Percentiles rank a stretch among this genome's conserved stretches.
phyloP scores from a whole-genome alignment of 225 moss, liverwort and hornwort species.

The Climacium dendroides region DNA sequence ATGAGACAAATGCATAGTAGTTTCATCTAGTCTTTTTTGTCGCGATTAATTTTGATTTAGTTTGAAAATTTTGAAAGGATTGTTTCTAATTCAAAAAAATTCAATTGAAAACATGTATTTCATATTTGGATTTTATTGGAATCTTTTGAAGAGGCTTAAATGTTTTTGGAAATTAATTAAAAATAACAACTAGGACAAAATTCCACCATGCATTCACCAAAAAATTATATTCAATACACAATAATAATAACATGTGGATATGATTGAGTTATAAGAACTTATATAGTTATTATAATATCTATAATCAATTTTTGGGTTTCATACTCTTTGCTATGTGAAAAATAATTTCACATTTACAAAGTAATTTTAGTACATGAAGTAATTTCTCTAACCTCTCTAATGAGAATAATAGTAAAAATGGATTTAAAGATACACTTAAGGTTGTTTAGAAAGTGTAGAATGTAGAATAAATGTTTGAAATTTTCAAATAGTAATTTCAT shows the following conservation, averaged over 20 bases:
- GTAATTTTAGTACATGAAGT: neutral
- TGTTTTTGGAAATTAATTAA: neutral
- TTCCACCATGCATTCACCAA: too few relatives aligned
- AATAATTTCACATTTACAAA: too few relatives aligned
- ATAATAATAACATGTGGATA: neutral
- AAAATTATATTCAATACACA: too few relatives aligned
- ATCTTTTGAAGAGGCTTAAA: too few relatives aligned
- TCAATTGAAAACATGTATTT: neutral
- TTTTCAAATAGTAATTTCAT: neutral
- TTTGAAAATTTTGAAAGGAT: neutral
- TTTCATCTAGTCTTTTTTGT: neutral
- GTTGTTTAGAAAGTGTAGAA: too few relatives aligned
- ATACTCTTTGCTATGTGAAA: neutral
- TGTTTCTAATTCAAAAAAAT: neutral
- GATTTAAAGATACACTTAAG: neutral
- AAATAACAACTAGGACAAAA: neutral
- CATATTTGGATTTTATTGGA: neutral
- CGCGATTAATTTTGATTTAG: fast-evolving
- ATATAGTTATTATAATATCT: neutral
- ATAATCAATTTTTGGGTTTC: fast-evolving
- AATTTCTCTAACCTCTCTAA: neutral
- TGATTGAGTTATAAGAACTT: neutral
- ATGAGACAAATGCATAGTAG: neutral
- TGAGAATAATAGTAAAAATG: neutral
- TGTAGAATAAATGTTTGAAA: neutral